Conservation (phyloP, 129 eudicot genomes). For the Arctium lappa region DNA sequence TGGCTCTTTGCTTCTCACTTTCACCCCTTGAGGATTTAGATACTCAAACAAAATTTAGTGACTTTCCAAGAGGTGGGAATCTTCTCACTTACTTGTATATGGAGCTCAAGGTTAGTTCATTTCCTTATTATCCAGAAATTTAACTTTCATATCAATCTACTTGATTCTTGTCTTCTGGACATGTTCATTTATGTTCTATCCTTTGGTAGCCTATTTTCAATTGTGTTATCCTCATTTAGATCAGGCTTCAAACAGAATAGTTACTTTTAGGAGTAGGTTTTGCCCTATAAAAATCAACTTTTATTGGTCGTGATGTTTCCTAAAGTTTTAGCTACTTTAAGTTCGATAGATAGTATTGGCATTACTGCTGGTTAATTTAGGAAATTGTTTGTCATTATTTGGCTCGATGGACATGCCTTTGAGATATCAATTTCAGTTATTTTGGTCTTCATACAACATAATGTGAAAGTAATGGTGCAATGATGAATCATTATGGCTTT, state of each 20-base stretch:
- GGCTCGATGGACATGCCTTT: background rate
- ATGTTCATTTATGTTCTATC: background rate
- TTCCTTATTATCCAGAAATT: background rate
- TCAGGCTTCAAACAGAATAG: background rate
- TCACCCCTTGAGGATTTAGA: constrained; percentile 49
- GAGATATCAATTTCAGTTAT: background rate
- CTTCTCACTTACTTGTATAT: constrained; percentile 77
- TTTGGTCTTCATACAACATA: background rate
- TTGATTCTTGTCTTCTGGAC: background rate
- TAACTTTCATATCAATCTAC: background rate
- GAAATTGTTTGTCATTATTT: background rate
- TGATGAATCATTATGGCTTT: background rate
- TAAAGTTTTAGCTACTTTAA: background rate
- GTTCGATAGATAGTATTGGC: background rate
- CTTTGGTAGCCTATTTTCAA: background rate
- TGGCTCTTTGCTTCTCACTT: constrained; percentile 40
- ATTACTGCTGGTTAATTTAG: background rate
- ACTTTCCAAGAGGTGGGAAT: constrained; percentile 82
- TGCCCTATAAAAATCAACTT: background rate
- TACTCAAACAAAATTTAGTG: constrained; percentile 44
- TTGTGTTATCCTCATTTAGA: background rate
- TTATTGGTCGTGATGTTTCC: background rate
- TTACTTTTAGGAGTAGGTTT: background rate
- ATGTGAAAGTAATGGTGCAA: background rate
- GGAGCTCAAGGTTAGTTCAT: constrained; percentile 67